phyloP scores from a whole-genome alignment of 192 early-diverging fungal species.

The Cetraspora pellucida region DNA sequence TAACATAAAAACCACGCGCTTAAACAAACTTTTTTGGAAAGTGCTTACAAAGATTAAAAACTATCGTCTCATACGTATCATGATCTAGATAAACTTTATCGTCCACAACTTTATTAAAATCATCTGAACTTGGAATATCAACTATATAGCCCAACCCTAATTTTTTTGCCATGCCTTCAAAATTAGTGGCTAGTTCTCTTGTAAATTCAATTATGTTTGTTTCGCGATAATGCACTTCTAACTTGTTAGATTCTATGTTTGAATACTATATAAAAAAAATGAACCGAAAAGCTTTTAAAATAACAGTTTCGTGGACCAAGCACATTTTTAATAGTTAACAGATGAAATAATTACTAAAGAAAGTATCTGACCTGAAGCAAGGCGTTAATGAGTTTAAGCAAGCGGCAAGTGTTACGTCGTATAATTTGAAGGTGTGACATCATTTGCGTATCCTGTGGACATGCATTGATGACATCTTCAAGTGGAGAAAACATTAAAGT shows the following conservation, averaged over 20 bases:
- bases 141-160: constrained; percentile 46
- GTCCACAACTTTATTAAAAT: background rate
- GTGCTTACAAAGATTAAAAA: constrained; percentile 30
- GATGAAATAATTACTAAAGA: too few relatives aligned
- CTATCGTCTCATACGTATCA: constrained; percentile 24
- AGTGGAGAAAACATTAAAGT: constrained; percentile 60
- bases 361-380: constrained; percentile 49
- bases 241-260: background rate
- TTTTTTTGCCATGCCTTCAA: constrained; percentile 41
- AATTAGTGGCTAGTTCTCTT: constrained; percentile 51
- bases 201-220: constrained; percentile 54
- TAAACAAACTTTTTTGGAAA: background rate
- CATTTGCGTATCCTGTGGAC: constrained; percentile 35
- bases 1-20: background rate
- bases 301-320: too few relatives aligned
- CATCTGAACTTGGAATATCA: constrained; percentile 23
- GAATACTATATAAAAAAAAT: background rate
- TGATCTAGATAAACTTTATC: constrained; percentile 14
- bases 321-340: background rate
- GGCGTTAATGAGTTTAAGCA: constrained; percentile 60
- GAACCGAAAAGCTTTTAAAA: too few relatives aligned
- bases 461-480: constrained; percentile 46
- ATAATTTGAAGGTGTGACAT: constrained; percentile 44
- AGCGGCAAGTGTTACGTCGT: constrained; percentile 54
- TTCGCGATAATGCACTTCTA: constrained; percentile 46